Conservation (phyloP, 2,329 filamentous ascomycete species). For the Epichloe baconii region DNA sequence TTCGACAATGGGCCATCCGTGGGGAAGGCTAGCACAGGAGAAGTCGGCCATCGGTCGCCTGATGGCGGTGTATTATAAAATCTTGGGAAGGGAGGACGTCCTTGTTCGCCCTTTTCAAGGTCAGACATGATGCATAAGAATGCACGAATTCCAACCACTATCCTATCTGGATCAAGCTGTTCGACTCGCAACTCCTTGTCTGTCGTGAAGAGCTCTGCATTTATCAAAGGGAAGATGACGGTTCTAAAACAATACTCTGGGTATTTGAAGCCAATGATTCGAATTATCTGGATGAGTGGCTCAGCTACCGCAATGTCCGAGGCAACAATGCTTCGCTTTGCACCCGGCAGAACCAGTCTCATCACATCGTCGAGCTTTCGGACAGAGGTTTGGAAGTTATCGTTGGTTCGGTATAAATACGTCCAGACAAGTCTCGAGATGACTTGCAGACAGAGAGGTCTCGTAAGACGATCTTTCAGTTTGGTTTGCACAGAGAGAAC, state of each 20-base stretch:
- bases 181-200: conserved; percentile 73
- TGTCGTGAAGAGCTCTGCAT: conserved; percentile 73
- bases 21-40: conserved; percentile 33
- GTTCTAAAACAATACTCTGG: conserved; percentile 87
- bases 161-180: conserved; percentile 86
- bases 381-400: conserved; percentile 51
- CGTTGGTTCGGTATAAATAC: conserved; percentile 75
- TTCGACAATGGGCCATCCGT: conserved; percentile 15
- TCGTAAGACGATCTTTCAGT: conserved; percentile 69
- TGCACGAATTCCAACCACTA: conserved; percentile 91
- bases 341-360: conserved; percentile 66
- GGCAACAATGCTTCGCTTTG: conserved; percentile 68
- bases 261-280: conserved; percentile 86
- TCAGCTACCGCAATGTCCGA: conserved; percentile 77
- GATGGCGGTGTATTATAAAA: conserved; percentile 33
- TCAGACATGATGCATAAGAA: conserved; percentile 91
- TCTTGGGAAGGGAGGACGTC: conserved; percentile 71
- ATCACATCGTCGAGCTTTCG: conserved; percentile 85
- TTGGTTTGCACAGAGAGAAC: conserved; percentile 65
- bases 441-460: conserved; percentile 73
- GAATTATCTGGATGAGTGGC: conserved; percentile 82
- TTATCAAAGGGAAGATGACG: conserved; percentile 91
- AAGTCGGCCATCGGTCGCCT: conserved; percentile 33
- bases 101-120: conserved; percentile 68
- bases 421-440: conserved; percentile 88